A percentile compares a stretch with the other conserved stretches of the same genome.
phyloP scores from a whole-genome alignment of 2,329 filamentous ascomycete species.

The Xylariaceae sp. region DNA sequence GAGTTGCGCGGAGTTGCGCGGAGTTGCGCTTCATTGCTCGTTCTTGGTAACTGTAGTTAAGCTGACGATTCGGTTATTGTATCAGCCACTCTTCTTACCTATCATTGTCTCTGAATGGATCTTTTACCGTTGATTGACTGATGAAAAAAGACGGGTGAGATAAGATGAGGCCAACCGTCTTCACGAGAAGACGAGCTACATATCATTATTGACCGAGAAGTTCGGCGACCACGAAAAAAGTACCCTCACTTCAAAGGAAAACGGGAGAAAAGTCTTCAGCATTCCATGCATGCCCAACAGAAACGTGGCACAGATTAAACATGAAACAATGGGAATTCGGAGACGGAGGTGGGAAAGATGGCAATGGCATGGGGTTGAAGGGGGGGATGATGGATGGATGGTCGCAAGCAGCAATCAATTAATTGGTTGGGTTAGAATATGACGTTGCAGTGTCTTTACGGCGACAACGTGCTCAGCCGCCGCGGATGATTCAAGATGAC shows the following conservation, averaged over 20 bases:
- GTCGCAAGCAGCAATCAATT: not conserved
- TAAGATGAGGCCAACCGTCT: not conserved
- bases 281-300: conserved; percentile 7
- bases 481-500: too few relatives aligned
- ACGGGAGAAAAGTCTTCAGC: conserved; percentile 1
- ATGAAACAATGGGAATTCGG: conserved; percentile 8
- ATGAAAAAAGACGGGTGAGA: not conserved
- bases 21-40: too few relatives aligned
- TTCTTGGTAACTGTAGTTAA: too few relatives aligned
- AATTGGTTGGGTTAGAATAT: too few relatives aligned
- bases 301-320: conserved; percentile 3
- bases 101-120: not conserved
- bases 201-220: conserved; percentile 12
- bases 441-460: too few relatives aligned
- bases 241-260: not conserved
- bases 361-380: not conserved
- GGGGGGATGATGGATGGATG: not conserved
- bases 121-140: not conserved
- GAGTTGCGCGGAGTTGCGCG: too few relatives aligned
- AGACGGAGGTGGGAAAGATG: not conserved
- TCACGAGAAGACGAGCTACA: not conserved
- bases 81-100: too few relatives aligned
- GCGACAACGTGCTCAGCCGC: too few relatives aligned
- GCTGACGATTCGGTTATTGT: too few relatives aligned
- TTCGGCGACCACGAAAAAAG: conserved; percentile 14